Percentiles rank a stretch among this genome's conserved stretches.
Conservation (phyloP, 176 grass and related monocot genomes). For the Oryza brachyantha region DNA sequence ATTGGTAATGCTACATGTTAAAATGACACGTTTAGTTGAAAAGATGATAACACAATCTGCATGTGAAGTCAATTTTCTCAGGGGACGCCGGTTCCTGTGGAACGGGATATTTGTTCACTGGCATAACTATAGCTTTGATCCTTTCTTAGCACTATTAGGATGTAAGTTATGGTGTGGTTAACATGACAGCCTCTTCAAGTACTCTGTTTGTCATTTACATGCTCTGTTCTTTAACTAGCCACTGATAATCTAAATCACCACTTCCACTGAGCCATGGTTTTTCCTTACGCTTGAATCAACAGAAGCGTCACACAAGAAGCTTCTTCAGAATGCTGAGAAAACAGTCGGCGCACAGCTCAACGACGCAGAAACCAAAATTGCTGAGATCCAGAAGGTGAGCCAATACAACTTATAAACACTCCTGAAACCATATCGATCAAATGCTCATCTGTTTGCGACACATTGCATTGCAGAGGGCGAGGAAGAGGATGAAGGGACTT, state of each 20-base stretch:
- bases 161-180: background rate
- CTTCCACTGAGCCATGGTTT: constrained; percentile 23
- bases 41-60: background rate
- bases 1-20: too few relatives aligned
- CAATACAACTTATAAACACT: background rate
- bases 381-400: constrained; percentile 61
- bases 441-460: background rate
- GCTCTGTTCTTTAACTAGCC: background rate
- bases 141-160: background rate
- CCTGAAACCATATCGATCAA: background rate
- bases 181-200: background rate
- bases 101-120: background rate
- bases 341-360: constrained; percentile 55
- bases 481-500: constrained; percentile 64
- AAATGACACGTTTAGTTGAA: background rate
- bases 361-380: constrained; percentile 71
- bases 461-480: constrained; percentile 45
- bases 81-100: background rate
- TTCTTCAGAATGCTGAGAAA: constrained; percentile 64
- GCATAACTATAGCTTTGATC: background rate
- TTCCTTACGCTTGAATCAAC: constrained; percentile 7
- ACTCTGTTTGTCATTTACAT: background rate
- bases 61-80: background rate
- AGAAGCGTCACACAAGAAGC: constrained; percentile 77
- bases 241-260: background rate